These are phyloP conservation scores for Gossypium longicalyx DNA, from an alignment of 345 rosid genomes.

Conservation along the genomic window DNA sequence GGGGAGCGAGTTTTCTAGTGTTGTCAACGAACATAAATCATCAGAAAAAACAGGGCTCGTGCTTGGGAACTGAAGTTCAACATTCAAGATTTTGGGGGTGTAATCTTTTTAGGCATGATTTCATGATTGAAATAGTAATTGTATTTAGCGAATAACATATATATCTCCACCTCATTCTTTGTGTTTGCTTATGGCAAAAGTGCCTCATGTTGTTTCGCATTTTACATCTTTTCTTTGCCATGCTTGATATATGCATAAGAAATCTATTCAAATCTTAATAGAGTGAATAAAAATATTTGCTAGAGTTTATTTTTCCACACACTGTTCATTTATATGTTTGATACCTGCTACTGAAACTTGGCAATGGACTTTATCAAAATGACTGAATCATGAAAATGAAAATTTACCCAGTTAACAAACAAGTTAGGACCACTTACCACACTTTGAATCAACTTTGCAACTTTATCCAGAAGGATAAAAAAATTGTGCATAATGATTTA, in stretches of 20 bases:
- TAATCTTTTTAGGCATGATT: not conserved
- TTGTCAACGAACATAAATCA: not conserved
- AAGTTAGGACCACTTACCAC: no score
- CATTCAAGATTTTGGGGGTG: not conserved
- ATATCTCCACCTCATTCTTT: not conserved
- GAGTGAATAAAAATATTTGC: not conserved
- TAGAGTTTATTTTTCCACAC: not conserved
- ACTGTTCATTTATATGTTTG: no score
- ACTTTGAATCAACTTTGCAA: no score
- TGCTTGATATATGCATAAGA: not conserved
- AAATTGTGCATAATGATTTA: no score
- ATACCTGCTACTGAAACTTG: no score
- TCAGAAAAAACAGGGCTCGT: no score
- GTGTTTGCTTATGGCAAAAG: not conserved
- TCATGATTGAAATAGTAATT: not conserved
- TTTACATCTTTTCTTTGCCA: not conserved
- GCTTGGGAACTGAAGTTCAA: not conserved
- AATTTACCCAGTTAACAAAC: no score
- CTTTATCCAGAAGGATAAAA: no score
- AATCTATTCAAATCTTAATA: not conserved
- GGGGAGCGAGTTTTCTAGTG: constrained; percentile 76
- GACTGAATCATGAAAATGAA: no score
- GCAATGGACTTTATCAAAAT: no score
- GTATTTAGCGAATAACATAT: not conserved
- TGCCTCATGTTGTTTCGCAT: not conserved